phyloP scores from a whole-genome alignment of 306 rosid species.

The Glycine latifolia region DNA sequence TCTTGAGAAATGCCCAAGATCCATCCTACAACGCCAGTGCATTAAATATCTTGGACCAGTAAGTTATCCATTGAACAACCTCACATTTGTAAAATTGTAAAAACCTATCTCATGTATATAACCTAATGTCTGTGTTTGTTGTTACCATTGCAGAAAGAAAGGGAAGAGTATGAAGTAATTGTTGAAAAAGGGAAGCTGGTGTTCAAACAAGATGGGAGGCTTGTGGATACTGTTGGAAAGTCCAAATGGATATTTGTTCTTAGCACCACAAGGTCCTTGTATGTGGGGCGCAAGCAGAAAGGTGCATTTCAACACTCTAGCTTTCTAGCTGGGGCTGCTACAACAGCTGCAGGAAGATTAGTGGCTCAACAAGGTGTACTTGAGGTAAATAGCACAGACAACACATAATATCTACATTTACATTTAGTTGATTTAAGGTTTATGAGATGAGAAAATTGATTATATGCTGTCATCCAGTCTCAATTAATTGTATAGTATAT shows the following conservation, averaged over 20 bases:
- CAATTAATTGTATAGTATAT: too few species aligned
- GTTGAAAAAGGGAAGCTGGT: slow-evolving; percentile 77
- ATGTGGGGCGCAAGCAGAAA: slow-evolving; percentile 87
- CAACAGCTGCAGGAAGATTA: slow-evolving; percentile 96
- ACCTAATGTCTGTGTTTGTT: slow-evolving; percentile 18
- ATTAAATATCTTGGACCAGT: slow-evolving; percentile 93
- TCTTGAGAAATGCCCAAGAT: slow-evolving; percentile 75
- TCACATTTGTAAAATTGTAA: too few species aligned
- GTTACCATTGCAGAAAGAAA: slow-evolving; percentile 69
- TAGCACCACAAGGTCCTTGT: slow-evolving; percentile 84
- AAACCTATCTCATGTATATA: too few species aligned
- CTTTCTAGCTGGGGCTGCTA: slow-evolving; percentile 93
- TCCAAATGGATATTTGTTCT: slow-evolving; percentile 95
- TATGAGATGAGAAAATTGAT: too few species aligned
- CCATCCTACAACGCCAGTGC: slow-evolving; percentile 76
- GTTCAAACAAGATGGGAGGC: slow-evolving; percentile 56
- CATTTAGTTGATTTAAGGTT: too few species aligned
- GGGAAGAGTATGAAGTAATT: slow-evolving; percentile 83
- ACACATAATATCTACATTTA: too few species aligned
- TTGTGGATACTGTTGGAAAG: slow-evolving; percentile 66
- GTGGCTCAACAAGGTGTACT: slow-evolving; percentile 75
- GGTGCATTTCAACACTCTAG: slow-evolving; percentile 94
- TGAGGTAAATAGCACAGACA: slow-evolving; percentile 55
- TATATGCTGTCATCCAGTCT: too few species aligned
- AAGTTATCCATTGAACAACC: slow-evolving; percentile 36